Evolutionary conservation across 257 asterid species (phyloP), one percentile per base, ranked within the genome.

Genomic region (Ophiorrhiza pumila): DNA sequence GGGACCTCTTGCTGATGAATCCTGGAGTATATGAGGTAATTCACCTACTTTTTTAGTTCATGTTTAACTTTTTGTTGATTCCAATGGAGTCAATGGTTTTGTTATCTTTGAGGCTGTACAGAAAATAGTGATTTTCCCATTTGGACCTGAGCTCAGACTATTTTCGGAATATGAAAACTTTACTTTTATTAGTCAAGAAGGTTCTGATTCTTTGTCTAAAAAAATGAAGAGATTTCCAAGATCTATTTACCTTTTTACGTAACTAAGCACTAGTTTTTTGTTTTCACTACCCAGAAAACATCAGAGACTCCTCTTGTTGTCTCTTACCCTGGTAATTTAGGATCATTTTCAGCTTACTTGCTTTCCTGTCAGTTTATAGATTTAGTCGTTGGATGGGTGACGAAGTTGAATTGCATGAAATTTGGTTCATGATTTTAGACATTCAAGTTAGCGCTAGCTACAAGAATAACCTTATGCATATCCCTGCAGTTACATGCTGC

Each of bases 1-100:
- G 99, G 59, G 98, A 95, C 84, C 99, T 95, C 85, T 82, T 95
- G 86, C 87, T 95, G 74, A 82, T 90, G 96, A 95, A 95, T 81
- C 97, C 99, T 70, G 99, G 99, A 63, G 99, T 95, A 46, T 95
- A 95, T 77, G 98, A 95, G 99, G 99, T 95, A 80, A 77, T 46
- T 17, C n/a, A 37, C 52, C n/a, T 55, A 29, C 20, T 74, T 78
- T 8, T 59, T 47, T 59, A 7, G 46, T 65, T 63, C 74, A 45
- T 37, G n/a, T 34, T 68, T 57, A 47, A 23, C 45, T 7, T 32
- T 60, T 1, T 35, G 1, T 39, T 37, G 32, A 18, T 29, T 23
- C 49, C 5, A 65, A 29, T 56, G n/a, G 34, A 9, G 25, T 39
- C 25, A 62, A 64, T 9, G 12, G 5, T 7, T 39, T 58, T 25